phyloP scores from a whole-genome alignment of 768 basidiomycete genomes.

The Rhodotorula diobovata region DNA sequence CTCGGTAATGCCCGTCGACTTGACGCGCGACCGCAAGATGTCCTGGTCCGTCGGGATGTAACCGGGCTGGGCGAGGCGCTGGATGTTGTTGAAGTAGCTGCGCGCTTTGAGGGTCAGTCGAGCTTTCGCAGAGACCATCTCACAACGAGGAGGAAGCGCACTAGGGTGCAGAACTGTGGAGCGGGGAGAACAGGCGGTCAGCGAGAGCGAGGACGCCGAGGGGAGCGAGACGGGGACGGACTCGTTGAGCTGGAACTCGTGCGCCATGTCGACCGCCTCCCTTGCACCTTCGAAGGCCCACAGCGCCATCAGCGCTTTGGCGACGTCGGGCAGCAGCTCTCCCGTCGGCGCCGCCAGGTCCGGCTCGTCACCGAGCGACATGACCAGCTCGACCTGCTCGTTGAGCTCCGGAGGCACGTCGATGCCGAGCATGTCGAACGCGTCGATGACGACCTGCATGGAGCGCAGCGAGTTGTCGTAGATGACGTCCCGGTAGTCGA shows the following conservation, averaged over 20 bases:
- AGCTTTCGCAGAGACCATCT: too few species aligned
- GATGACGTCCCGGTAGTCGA: slow-evolving; percentile 90
- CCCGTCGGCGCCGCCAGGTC: slow-evolving; percentile 69
- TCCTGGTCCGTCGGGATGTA: slow-evolving; percentile 90
- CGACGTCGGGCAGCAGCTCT: slow-evolving; percentile 56
- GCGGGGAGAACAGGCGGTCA: background rate
- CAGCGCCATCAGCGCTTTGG: slow-evolving; percentile 62
- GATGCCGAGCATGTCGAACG: slow-evolving; percentile 75
- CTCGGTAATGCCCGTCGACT: slow-evolving; percentile 95
- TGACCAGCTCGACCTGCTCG: slow-evolving; percentile 65
- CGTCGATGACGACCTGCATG: slow-evolving; percentile 94
- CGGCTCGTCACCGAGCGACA: slow-evolving; percentile 65
- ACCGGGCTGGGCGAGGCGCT: slow-evolving; percentile 65
- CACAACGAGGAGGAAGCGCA: slow-evolving; percentile 19
- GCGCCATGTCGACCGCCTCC: slow-evolving; percentile 75
- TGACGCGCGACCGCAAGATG: slow-evolving; percentile 84
- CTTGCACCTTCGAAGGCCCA: slow-evolving; percentile 71
- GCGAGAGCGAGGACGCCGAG: background rate
- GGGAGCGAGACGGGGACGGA: background rate
- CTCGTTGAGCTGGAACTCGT: slow-evolving; percentile 70
- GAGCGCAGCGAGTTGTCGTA: slow-evolving; percentile 86
- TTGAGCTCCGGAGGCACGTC: slow-evolving; percentile 65
- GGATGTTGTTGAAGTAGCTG: slow-evolving; percentile 80
- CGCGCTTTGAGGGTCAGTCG: background rate
- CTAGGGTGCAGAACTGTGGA: slow-evolving; percentile 71